A percentile compares a stretch with the other conserved stretches of the same genome.
Evolutionary conservation across 2,329 filamentous ascomycete genomes (phyloP).

Genomic region (Orbilia javanica): DNA sequence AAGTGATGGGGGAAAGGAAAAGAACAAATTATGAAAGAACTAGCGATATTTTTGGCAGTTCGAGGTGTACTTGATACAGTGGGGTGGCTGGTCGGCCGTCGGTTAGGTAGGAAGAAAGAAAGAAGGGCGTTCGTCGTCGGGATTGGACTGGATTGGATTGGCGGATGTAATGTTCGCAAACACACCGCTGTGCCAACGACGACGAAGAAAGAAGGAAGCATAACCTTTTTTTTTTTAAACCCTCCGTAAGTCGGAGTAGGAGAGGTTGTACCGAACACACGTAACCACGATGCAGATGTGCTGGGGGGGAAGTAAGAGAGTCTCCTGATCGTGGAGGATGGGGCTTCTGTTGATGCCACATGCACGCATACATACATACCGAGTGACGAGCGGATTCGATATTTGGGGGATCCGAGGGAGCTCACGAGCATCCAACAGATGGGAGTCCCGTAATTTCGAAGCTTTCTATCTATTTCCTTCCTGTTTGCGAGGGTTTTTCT

Average conservation of each 20-base stretch:
- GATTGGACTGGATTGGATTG: neutral
- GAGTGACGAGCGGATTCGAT: neutral
- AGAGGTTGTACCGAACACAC: neutral
- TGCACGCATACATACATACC: neutral
- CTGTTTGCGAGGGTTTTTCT: slow-evolving; percentile 15
- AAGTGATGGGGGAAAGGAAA: neutral
- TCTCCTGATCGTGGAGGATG: neutral
- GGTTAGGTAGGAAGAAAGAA: neutral
- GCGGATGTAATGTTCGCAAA: slow-evolving; percentile 6
- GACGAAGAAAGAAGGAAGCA: neutral
- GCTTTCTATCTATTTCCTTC: neutral
- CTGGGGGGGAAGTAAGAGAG: neutral
- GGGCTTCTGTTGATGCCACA: neutral
- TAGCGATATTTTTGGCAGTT: slow-evolving; percentile 17
- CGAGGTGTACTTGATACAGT: neutral
- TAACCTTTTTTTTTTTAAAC: too few species aligned
- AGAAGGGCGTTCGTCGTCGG: slow-evolving; percentile 8
- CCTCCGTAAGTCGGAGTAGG: slow-evolving; percentile 20
- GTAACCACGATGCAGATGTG: neutral
- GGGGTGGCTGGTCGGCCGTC: slow-evolving; percentile 11
- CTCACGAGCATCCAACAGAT: slow-evolving; percentile 4
- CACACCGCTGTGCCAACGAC: neutral
- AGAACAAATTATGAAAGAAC: neutral
- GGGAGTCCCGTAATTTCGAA: neutral
- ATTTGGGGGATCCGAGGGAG: neutral